Conservation (phyloP, 148 eudicot genomes). For the Heliosperma pusillum region DNA sequence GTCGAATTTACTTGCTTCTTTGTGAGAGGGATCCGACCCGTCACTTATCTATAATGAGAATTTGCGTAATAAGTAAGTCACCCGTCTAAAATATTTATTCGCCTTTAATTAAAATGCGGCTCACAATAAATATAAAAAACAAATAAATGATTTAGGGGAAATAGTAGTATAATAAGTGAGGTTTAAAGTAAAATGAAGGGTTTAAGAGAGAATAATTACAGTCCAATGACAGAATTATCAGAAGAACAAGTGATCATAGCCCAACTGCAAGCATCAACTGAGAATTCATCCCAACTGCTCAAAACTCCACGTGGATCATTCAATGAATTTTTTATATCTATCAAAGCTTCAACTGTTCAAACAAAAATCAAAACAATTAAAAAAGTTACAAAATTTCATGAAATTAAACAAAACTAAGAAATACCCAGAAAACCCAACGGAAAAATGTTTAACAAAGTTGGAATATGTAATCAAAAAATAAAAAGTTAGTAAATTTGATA, state of each 20-base stretch:
- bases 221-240: constrained; percentile 66
- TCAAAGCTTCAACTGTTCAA: constrained; percentile 72
- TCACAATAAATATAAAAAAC: too few species aligned
- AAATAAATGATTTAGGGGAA: background rate
- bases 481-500: background rate
- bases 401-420: background rate
- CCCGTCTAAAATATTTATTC: too few species aligned
- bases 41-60: too few species aligned
- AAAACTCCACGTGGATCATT: constrained; percentile 75
- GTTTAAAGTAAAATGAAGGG: background rate
- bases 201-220: constrained; percentile 38
- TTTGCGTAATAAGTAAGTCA: too few species aligned
- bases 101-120: background rate
- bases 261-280: constrained; percentile 99
- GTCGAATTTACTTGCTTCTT: too few species aligned
- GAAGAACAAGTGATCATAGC: constrained; percentile 91
- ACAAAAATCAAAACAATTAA: constrained; percentile 10
- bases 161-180: background rate
- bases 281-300: constrained; percentile 89
- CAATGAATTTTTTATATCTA: constrained; percentile 43
- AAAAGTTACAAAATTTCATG: background rate
- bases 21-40: too few species aligned
- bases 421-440: constrained; percentile 22
- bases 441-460: background rate
- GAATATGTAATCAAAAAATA: too few species aligned